Base-by-base conservation (phyloP, 2,329 filamentous ascomycete genomes). In the Orbilia brochopaga region DNA sequence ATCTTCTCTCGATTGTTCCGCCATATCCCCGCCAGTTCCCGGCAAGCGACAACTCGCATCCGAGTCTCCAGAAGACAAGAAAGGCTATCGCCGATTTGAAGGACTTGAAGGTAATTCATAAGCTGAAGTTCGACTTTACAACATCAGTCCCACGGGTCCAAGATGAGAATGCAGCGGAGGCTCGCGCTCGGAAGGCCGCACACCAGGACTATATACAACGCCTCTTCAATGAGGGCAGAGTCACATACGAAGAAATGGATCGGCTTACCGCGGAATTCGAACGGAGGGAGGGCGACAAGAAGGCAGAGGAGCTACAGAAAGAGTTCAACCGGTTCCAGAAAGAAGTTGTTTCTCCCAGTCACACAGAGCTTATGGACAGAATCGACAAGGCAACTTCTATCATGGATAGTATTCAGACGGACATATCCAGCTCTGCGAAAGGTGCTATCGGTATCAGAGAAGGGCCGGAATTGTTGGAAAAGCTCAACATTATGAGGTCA, bases 11-110 rank as follows among this genome's bases (percentile, higher is more conserved):
- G 0, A 83, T 99, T 30, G 94, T 94, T 7, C 94, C 94, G 0
- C 90, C 94, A 1, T 97, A 96, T 78, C 94, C 94, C 1, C 88
- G 93, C 6, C 93, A 97, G 77, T 90, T 97, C 76, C 94, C 94
- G 7, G 94, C 94, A 0, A 90, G 97, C 15, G 97, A 96, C 79
- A 99, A 97, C 77, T 95, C 87, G 75, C 94, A 99, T 77, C 94
- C 94, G 0, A 89, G 95, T 74, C 84, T 99, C n/a, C 85, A 88
- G 0, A 84, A 87, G 1, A 92, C 90, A 52, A 87, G 94, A 55
- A 87, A 84, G 1, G 85, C 87, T 0, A 89, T 97, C 19, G 86
- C 92, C 13, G 83, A 84, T 0, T 81, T 96, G 44, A 89, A 88
- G 58, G 88, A 94, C 75, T 81, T 96, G 55, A 83, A 84, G 15